Percentiles rank a stretch among this genome's conserved stretches.
Evolutionary conservation across 306 rosid species (phyloP).

Genomic region (Cercis canadensis): DNA sequence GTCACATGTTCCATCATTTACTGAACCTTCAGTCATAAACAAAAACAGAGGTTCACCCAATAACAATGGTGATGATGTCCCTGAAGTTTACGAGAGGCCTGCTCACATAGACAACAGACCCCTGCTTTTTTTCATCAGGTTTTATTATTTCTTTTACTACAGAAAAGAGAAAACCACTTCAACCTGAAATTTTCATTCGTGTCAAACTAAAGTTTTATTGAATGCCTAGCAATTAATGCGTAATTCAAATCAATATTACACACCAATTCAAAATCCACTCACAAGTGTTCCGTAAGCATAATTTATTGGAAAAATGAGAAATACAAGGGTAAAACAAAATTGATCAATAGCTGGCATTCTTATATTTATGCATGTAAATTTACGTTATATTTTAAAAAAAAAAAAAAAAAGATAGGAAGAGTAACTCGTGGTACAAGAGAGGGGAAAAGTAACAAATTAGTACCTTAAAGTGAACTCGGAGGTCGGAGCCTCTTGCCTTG

Average conservation of each 20-base stretch:
- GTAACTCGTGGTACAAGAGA: not conserved
- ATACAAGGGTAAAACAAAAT: too few species aligned
- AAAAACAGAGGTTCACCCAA: constrained; percentile 78
- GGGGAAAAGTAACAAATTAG: not conserved
- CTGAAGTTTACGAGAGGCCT: constrained; percentile 60
- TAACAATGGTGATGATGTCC: constrained; percentile 55
- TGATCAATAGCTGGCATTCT: too few species aligned
- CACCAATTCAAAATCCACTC: too few species aligned
- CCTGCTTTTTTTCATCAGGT: constrained; percentile 47
- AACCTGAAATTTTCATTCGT: too few species aligned
- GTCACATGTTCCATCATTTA: constrained; percentile 61
- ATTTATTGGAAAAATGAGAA: too few species aligned
- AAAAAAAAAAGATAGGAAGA: too few species aligned
- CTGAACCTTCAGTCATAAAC: constrained; percentile 68
- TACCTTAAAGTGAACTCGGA: constrained; percentile 97
- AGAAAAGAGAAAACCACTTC: too few species aligned
- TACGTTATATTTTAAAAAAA: not conserved
- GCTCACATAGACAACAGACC: constrained; percentile 57
- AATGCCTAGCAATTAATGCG: too few species aligned
- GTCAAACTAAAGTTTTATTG: too few species aligned
- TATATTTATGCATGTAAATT: not conserved
- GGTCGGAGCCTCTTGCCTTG: constrained; percentile 95
- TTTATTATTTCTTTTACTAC: not conserved
- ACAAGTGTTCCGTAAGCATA: too few species aligned
- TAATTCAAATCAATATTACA: too few species aligned